A percentile compares a stretch with the other conserved stretches of the same genome.
These are phyloP conservation scores for Kwoniella europaea DNA, from an alignment of 768 basidiomycete species.

Conservation along the genomic window DNA sequence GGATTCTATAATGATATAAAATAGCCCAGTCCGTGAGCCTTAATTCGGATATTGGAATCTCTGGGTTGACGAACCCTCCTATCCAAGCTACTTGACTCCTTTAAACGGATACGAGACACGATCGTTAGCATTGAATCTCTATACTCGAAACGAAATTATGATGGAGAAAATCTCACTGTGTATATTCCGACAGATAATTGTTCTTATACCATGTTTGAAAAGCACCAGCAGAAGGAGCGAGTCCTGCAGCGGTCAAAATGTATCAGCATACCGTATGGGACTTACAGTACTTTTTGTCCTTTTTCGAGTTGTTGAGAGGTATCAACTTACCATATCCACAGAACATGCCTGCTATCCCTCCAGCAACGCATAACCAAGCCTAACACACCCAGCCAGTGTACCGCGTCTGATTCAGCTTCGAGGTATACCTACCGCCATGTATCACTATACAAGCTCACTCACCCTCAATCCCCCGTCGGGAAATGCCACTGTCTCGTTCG, in stretches of 20 bases:
- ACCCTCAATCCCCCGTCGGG: not conserved
- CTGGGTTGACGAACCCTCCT: conserved; percentile 10
- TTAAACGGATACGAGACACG: not conserved
- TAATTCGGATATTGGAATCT: too few species aligned
- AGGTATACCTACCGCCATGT: not conserved
- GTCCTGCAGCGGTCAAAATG: conserved; percentile 24
- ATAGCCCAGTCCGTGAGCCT: too few species aligned
- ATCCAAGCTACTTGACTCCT: conserved; percentile 43
- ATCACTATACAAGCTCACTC: not conserved
- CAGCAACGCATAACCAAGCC: conserved; percentile 26
- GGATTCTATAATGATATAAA: conserved; percentile 8
- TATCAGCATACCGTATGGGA: conserved; percentile 3
- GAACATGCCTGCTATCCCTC: conserved; percentile 8
- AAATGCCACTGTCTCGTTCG: not conserved
- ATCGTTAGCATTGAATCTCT: not conserved
- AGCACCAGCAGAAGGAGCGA: conserved; percentile 31
- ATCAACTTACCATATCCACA: not conserved
- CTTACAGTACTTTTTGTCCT: not conserved
- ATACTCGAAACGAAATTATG: too few species aligned
- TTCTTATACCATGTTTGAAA: conserved; percentile 37
- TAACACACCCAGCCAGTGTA: not conserved
- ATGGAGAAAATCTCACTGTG: conserved; percentile 13
- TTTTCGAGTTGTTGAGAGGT: not conserved
- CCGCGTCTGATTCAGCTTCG: too few species aligned
- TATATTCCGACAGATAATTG: conserved; percentile 22